A percentile compares a stretch with the other conserved stretches of the same genome.
Conservation (phyloP, 192 early-diverging fungal genomes). For the Rhizoclosmatium globosum region DNA sequence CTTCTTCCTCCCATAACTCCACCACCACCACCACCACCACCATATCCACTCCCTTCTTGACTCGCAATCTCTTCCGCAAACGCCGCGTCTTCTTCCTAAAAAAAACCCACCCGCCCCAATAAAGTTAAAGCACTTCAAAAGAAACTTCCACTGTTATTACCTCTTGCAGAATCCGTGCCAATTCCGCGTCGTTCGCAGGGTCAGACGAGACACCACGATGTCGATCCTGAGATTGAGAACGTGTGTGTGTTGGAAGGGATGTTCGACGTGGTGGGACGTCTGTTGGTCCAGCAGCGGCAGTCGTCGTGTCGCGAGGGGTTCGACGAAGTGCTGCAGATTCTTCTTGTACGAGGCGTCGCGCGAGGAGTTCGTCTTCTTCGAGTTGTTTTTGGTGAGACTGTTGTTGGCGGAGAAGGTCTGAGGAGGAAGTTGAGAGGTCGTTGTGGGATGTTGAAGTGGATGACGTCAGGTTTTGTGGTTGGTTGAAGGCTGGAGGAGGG, state of each 20-base stretch:
- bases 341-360: not conserved
- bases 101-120: not conserved
- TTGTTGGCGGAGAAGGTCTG: not conserved
- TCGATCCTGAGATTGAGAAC: not conserved
- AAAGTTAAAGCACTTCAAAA: not conserved
- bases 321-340: not conserved
- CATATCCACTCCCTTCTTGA: not conserved
- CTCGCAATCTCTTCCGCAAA: not conserved
- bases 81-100: slow-evolving; percentile 7
- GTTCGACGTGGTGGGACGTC: not conserved
- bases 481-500: not conserved
- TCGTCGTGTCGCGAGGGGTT: not conserved
- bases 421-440: too few species aligned
- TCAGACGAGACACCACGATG: not conserved
- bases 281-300: not conserved
- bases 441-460: too few species aligned
- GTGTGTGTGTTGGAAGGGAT: not conserved
- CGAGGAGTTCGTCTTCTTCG: not conserved
- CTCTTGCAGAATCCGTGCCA: slow-evolving; percentile 20
- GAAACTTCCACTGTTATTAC: not conserved
- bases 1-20: too few species aligned
- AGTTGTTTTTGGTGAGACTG: not conserved
- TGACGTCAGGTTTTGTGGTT: too few species aligned
- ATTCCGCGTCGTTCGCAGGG: not conserved
- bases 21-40: too few species aligned